Evolutionary conservation across 2,329 filamentous ascomycete genomes (phyloP).

Genomic region (Leptosphaerulina australis): DNA sequence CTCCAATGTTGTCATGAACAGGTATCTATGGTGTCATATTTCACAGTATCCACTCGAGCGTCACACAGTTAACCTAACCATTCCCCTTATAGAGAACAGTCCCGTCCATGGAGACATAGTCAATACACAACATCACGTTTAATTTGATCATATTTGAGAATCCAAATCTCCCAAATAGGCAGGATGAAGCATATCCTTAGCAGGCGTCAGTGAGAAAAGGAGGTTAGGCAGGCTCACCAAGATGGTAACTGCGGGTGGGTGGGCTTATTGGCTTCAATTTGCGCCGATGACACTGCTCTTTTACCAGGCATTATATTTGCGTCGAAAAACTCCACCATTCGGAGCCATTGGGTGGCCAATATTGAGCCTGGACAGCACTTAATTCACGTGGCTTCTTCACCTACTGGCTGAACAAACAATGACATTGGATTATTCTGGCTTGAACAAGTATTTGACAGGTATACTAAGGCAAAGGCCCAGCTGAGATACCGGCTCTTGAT

Average conservation of each 20-base stretch:
- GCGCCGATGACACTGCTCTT: constrained; percentile 14
- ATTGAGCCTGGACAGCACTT: constrained; percentile 1
- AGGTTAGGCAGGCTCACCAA: neutral
- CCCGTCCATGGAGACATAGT: too few species aligned
- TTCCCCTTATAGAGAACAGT: too few species aligned
- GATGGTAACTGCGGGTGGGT: constrained; percentile 12
- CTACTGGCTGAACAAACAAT: constrained; percentile 22
- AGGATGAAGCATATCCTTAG: constrained; percentile 11
- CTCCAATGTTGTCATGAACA: too few species aligned
- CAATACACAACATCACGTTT: too few species aligned
- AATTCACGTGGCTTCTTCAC: constrained; percentile 2
- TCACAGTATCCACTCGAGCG: too few species aligned
- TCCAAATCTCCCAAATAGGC: too few species aligned
- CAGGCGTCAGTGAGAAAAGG: neutral
- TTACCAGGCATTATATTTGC: constrained; percentile 16
- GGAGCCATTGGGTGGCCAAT: neutral
- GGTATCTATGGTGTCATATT: too few species aligned
- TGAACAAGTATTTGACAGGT: constrained; percentile 12
- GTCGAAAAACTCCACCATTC: neutral
- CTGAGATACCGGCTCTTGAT: constrained; percentile 9
- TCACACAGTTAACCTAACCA: too few species aligned
- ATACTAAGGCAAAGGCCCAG: constrained; percentile 11
- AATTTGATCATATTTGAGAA: too few species aligned
- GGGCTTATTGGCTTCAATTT: constrained; percentile 15
- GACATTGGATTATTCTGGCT: constrained; percentile 15